Evolutionary conservation across 2,329 filamentous ascomycete genomes (phyloP).

Genomic region (Aspergillus sergii): DNA sequence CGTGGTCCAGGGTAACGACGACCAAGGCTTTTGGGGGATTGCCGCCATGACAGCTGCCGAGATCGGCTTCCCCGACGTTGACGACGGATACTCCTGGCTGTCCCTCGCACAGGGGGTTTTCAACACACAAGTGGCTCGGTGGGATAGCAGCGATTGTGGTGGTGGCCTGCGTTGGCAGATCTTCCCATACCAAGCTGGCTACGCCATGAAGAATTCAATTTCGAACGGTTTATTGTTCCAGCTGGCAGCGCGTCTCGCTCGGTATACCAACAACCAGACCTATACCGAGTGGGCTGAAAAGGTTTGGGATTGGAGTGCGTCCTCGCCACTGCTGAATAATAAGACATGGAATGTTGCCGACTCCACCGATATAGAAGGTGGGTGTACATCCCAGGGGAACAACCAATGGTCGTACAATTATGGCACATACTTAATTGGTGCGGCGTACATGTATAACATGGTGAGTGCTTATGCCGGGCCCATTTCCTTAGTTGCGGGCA

Average conservation of each 20-base stretch:
- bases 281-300: slow-evolving; percentile 66
- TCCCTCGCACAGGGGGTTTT: slow-evolving; percentile 71
- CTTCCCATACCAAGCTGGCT: slow-evolving; percentile 73
- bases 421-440: slow-evolving; percentile 61
- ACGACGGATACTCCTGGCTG: slow-evolving; percentile 44
- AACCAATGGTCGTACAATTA: slow-evolving; percentile 70
- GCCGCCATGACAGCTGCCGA: slow-evolving; percentile 70
- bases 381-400: slow-evolving; percentile 64
- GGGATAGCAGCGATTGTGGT: slow-evolving; percentile 68
- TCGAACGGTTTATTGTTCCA: slow-evolving; percentile 84
- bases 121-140: slow-evolving; percentile 69
- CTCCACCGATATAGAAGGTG: slow-evolving; percentile 58
- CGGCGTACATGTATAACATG: slow-evolving; percentile 69
- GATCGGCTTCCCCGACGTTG: slow-evolving; percentile 63
- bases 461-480: slow-evolving; percentile 30
- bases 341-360: slow-evolving; percentile 65
- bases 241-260: slow-evolving; percentile 72
- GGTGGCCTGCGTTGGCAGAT: slow-evolving; percentile 85
- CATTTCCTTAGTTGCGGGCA: no score
- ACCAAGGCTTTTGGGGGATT: slow-evolving; percentile 72
- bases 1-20: slow-evolving; percentile 62
- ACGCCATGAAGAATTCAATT: slow-evolving; percentile 81
- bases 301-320: slow-evolving; percentile 64
- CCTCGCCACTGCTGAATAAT: slow-evolving; percentile 61
- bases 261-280: slow-evolving; percentile 64